Evolutionary conservation across 352 stramenopile genomes (phyloP).

Genomic region (Phytophthora colocasiae): DNA sequence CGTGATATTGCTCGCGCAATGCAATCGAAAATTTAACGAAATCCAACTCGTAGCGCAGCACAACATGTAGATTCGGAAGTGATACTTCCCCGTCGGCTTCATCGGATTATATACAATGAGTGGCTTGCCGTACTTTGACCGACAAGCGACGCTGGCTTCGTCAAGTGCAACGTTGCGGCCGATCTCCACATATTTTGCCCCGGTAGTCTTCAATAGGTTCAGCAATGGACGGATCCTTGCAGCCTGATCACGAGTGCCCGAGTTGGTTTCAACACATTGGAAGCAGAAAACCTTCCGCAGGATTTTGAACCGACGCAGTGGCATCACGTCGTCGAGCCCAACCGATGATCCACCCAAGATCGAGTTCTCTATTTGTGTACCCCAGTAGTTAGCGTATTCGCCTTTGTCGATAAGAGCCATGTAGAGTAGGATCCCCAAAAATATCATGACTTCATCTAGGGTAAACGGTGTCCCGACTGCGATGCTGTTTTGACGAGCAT

Average conservation of each 20-base stretch:
- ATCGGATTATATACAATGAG: slow-evolving; percentile 10
- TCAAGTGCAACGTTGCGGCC: slow-evolving; percentile 11
- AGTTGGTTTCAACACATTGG: slow-evolving; percentile 1
- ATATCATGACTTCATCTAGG: too few relatives aligned
- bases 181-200: slow-evolving; percentile 4
- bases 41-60: slow-evolving; percentile 39
- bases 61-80: slow-evolving; percentile 39
- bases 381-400: too few relatives aligned
- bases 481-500: too few relatives aligned
- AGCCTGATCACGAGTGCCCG: neutral
- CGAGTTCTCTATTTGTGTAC: too few relatives aligned
- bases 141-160: slow-evolving; percentile 14
- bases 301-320: too few relatives aligned
- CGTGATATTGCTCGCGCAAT: slow-evolving; percentile 30
- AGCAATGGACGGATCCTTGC: neutral
- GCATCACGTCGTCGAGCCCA: too few relatives aligned
- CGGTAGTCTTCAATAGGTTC: slow-evolving; percentile 7
- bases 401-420: too few relatives aligned
- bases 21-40: slow-evolving; percentile 30
- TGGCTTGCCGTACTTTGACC: slow-evolving; percentile 4
- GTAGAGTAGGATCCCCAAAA: too few relatives aligned
- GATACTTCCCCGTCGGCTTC: slow-evolving; percentile 31
- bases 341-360: too few relatives aligned
- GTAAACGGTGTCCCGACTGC: too few relatives aligned
- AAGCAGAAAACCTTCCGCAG: too few relatives aligned